phyloP scores from a whole-genome alignment of 345 rosid species.

The Eucalyptus camaldulensis region DNA sequence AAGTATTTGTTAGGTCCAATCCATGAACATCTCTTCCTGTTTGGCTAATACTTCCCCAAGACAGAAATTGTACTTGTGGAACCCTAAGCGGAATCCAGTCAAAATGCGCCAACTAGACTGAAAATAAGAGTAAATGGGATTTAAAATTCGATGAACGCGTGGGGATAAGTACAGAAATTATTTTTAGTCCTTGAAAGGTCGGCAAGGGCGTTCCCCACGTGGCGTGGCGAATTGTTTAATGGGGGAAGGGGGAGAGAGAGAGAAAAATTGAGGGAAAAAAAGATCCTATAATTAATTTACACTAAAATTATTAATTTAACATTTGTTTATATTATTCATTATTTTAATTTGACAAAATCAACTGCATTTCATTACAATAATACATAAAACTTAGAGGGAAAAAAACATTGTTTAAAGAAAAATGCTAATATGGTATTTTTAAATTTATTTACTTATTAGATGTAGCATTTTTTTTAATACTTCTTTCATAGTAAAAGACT shows the following conservation, averaged over 20 bases:
- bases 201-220: neutral
- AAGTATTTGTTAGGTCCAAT: neutral
- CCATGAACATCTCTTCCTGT: neutral
- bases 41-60: neutral
- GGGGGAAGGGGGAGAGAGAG: no score
- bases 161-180: neutral
- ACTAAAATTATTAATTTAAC: no score
- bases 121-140: neutral
- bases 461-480: no score
- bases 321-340: no score
- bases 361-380: no score
- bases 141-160: neutral
- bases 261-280: no score
- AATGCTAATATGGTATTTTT: fast-evolving
- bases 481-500: no score
- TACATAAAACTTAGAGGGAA: no score
- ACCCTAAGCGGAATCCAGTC: neutral
- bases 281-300: no score
- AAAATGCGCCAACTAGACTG: neutral
- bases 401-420: no score
- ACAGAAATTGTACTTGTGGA: neutral
- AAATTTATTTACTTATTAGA: no score
- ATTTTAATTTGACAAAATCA: no score
- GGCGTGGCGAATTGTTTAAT: neutral
- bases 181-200: neutral